These are phyloP conservation scores for Cladorrhinum sp. DNA, from an alignment of 2,329 filamentous ascomycete species.

Conservation along the genomic window DNA sequence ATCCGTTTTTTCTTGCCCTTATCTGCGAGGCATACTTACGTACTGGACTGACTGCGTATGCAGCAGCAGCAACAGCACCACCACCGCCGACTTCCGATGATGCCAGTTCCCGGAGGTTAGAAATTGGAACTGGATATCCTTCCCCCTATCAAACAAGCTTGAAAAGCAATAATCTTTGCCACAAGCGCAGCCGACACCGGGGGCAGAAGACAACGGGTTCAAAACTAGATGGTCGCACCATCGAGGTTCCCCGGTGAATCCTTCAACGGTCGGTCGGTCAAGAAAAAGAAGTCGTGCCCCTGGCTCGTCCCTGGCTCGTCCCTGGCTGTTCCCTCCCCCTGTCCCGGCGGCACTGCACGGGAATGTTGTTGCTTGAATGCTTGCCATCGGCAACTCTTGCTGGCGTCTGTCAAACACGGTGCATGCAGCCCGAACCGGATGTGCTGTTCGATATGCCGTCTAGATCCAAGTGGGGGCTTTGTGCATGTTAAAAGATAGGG, in stretches of 20 bases:
- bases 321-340: neutral
- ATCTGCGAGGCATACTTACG: neutral
- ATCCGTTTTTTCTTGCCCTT: neutral
- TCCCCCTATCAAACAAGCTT: no score
- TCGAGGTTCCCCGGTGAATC: neutral
- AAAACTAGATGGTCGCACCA: neutral
- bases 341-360: neutral
- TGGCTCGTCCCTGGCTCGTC: neutral
- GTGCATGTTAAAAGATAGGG: neutral
- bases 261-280: neutral
- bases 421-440: neutral
- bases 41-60: no score
- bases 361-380: neutral
- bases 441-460: constrained; percentile 8
- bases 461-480: constrained; percentile 8
- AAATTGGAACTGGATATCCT: no score
- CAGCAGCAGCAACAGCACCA: no score
- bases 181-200: neutral
- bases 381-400: neutral
- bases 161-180: no score
- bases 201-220: neutral
- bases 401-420: constrained; percentile 7
- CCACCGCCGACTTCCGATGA: no score
- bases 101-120: no score
- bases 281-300: neutral